Base-by-base conservation (phyloP, 176 grass and related monocot genomes). In the Secale cereale region DNA sequence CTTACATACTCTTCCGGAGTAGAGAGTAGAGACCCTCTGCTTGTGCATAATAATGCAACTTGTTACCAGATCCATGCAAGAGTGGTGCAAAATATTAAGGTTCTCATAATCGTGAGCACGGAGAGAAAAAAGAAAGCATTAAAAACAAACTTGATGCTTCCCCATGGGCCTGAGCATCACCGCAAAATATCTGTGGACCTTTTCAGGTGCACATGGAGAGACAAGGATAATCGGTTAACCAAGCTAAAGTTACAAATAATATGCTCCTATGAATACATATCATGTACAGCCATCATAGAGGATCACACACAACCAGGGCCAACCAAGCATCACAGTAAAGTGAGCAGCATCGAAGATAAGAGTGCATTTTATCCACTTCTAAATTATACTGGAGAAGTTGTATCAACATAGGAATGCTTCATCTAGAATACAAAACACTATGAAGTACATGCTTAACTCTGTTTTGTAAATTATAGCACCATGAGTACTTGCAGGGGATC, bases 191-290 rank as follows among this genome's bases (percentile, higher is more conserved):
- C 3, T 16, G 60, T 80, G 64, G 23, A 23, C 16, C n/a, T 74
- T 74, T 71, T 20, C 16, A 89, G 61, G 28, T 50, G 70, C 15
- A 68, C 48, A 48, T 75, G 27, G 5, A 89, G 52, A 70, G 80
- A 89, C 48, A 77, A 52, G 32, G 36, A 65, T 67, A 70, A 81
- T 59, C 59, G 10, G 56, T 57, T 76, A 79, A 81, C 70, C 87
- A 85, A 17, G 60, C 35, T 62, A 62, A 89, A 85, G 82, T 66
- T 81, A 45, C 28, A 82, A 81, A 89, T 81, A 85, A 85, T 77
- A 85, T 77, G 50, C 82, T 69, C 63, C 26, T 70, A 89, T 77
- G 69, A 77, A 85, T 35, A 79, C 22, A 68, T 41, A 20, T 57
- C 25, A 67, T 54, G 23, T 40, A 76, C 70, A 69, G 27, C 37